Percentiles rank a stretch among this genome's conserved stretches.
Evolutionary conservation across 495 filamentous ascomycete species (phyloP).

Genomic region (Amorphotheca resinae): DNA sequence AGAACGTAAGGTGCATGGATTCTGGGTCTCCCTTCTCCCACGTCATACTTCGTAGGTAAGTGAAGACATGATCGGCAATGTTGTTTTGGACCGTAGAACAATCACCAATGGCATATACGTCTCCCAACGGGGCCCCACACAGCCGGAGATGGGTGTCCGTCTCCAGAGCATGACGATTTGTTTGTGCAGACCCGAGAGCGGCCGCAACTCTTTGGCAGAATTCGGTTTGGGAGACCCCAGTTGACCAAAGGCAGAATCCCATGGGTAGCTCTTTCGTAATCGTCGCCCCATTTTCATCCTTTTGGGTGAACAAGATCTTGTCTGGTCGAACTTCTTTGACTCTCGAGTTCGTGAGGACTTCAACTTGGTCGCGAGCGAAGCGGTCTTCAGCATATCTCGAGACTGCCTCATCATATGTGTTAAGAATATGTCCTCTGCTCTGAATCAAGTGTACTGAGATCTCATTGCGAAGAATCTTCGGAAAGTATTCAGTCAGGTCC

Average conservation of each 20-base stretch:
- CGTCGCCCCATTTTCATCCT: constrained; percentile 53
- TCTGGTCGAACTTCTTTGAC: constrained; percentile 80
- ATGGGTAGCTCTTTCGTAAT: constrained; percentile 88
- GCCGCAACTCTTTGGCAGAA: constrained; percentile 61
- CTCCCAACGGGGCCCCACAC: constrained; percentile 81
- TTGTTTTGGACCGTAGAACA: constrained; percentile 97
- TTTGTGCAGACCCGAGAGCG: constrained; percentile 61
- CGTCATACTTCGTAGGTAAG: constrained; percentile 78
- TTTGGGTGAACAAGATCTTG: constrained; percentile 78
- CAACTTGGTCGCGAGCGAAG: constrained; percentile 81
- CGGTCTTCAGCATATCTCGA: constrained; percentile 85
- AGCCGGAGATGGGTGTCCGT: constrained; percentile 91
- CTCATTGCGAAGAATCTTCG: constrained; percentile 82
- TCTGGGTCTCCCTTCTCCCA: constrained; percentile 91
- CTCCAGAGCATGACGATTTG: constrained; percentile 83
- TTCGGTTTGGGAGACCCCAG: constrained; percentile 80
- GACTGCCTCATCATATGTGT: constrained; percentile 94
- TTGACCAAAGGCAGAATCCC: constrained; percentile 97
- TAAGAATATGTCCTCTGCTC: constrained; percentile 84
- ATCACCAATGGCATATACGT: constrained; percentile 97
- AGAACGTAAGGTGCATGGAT: constrained; percentile 67
- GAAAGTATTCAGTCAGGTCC: constrained; percentile 73
- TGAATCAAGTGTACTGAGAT: constrained; percentile 97
- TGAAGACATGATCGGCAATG: constrained; percentile 70
- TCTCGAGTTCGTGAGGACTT: constrained; percentile 80